Percentiles rank a stretch among this genome's conserved stretches.
These are phyloP conservation scores for Candida mattraensis DNA, from an alignment of 805 yeast species.

Conservation along the genomic window DNA sequence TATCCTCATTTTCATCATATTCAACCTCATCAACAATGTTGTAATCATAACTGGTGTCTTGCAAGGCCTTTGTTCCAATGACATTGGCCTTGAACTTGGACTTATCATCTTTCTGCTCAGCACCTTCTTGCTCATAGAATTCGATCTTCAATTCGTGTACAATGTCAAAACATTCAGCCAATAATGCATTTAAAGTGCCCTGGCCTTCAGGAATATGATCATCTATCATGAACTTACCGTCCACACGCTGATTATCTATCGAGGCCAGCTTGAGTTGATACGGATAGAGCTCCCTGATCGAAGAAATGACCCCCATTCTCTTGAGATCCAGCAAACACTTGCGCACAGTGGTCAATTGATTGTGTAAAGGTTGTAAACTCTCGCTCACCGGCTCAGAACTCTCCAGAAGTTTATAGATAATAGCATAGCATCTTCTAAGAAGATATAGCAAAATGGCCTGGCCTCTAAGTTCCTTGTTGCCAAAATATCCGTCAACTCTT, in stretches of 20 bases:
- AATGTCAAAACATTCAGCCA: slow-evolving; percentile 94
- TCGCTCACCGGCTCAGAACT: slow-evolving; percentile 95
- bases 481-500: slow-evolving; percentile 62
- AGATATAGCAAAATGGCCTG: slow-evolving; percentile 69
- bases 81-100: slow-evolving; percentile 33
- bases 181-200: slow-evolving; percentile 85
- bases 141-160: slow-evolving; percentile 88
- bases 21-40: slow-evolving; percentile 34
- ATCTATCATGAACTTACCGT: slow-evolving; percentile 89
- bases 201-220: slow-evolving; percentile 97
- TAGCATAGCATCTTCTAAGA: slow-evolving; percentile 86
- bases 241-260: slow-evolving; percentile 79
- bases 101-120: slow-evolving; percentile 29
- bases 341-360: slow-evolving; percentile 88
- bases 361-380: slow-evolving; percentile 88
- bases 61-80: slow-evolving; percentile 39
- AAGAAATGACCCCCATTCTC: slow-evolving; percentile 87
- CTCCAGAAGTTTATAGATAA: slow-evolving; percentile 84
- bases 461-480: slow-evolving; percentile 44
- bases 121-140: slow-evolving; percentile 60
- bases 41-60: slow-evolving; percentile 34
- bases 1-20: slow-evolving; percentile 29
- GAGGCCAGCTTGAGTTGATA: slow-evolving; percentile 93
- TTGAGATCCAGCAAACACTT: slow-evolving; percentile 87
- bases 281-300: slow-evolving; percentile 89